Base-by-base conservation (phyloP, 257 asterid species). In the Fraxinus pennsylvanica region DNA sequence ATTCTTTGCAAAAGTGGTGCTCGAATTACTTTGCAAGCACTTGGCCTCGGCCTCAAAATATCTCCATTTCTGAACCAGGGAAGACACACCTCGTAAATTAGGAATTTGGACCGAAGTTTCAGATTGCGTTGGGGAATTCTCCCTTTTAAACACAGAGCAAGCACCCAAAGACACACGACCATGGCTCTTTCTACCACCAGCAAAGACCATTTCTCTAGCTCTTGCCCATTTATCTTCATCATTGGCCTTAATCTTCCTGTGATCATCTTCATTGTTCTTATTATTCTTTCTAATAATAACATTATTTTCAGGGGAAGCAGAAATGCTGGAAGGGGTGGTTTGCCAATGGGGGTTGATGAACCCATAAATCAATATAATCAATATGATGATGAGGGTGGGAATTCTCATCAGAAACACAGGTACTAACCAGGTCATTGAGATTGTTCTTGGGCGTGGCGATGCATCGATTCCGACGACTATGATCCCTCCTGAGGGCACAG, bases 61-160 rank as follows among this genome's bases (percentile, higher is more conserved):
- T 78, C 82, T 86, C 97, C 96, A 94, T 83, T 88, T 90, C 77
- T 80, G 91, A 27, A 94, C 91, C 35, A 94, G 90, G 43, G 96
- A 91, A 17, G 98, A 92, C 5, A 94, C 97, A 15, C 93, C 96
- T 1, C 91, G 87, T 29, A 71, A 52, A 77, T 82, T 84, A 10
- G 85, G 80, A 38, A 77, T 82, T 67, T 81, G 86, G 61, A 63
- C 84, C n/a, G 81, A 66, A 76, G 70, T 45, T 21, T 77, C 87
- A 0, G 85, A 71, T 33, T 29, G 61, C 17, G 69, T n/a, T 7
- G 85, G 80, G 3, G 83, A 67, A 32, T 15, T 52, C 73, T 38
- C 76, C 52, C 10, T 19, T 54, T n/a, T 54, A 54, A n/a, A 1
- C 14, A 39, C 9, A 0, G 54, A 45, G 14, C 54, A 45, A 45